Conservation (phyloP, 768 basidiomycete species). For the Pisolithus albus region DNA sequence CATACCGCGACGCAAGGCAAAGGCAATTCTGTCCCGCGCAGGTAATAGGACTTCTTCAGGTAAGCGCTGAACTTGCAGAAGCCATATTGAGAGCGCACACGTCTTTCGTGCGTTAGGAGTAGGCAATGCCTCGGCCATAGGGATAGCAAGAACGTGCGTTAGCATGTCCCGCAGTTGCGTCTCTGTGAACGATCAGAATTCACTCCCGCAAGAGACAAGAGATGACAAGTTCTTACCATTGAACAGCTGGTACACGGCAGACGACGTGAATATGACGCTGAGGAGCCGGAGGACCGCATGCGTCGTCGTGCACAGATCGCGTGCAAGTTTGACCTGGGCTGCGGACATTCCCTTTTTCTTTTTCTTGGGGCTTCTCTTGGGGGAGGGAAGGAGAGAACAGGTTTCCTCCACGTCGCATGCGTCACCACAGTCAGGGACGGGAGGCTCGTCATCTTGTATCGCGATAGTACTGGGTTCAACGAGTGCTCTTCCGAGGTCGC, state of each 20-base stretch:
- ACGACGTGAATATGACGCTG: conserved; percentile 50
- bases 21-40: conserved; percentile 60
- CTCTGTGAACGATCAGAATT: conserved; percentile 34
- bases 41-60: conserved; percentile 55
- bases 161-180: conserved; percentile 53
- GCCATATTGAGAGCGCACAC: conserved; percentile 68
- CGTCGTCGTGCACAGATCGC: conserved; percentile 69
- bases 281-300: conserved; percentile 68
- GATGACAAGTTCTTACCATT: conserved; percentile 38
- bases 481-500: conserved; percentile 62
- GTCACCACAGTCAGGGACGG: conserved; percentile 17
- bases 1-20: conserved; percentile 67
- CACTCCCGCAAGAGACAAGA: not conserved
- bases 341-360: conserved; percentile 68
- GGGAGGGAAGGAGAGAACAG: conserved; percentile 51
- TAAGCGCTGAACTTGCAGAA: conserved; percentile 65
- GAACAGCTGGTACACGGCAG: conserved; percentile 55
- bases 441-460: conserved; percentile 14
- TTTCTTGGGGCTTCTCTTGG: conserved; percentile 52
- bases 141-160: conserved; percentile 62
- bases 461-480: conserved; percentile 42
- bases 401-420: conserved; percentile 22
- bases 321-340: conserved; percentile 70
- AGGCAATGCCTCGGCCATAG: conserved; percentile 59
- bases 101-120: conserved; percentile 86